Percentiles rank a stretch among this genome's conserved stretches.
Conservation (phyloP, 2,329 filamentous ascomycete genomes). For the Teratosphaeria destructans region DNA sequence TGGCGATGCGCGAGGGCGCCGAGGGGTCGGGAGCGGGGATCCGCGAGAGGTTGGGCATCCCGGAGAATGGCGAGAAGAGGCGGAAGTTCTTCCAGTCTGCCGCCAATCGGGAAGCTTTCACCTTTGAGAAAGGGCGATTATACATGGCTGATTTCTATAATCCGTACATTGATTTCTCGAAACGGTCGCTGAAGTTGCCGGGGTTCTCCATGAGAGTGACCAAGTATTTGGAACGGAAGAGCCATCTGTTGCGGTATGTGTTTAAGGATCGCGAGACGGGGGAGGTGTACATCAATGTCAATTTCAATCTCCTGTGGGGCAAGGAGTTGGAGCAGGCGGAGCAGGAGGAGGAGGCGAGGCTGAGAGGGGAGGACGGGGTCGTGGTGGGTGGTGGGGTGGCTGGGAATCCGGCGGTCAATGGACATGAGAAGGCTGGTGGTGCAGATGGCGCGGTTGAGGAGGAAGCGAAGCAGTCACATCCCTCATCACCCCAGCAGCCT, state of each 20-base stretch:
- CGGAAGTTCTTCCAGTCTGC: conserved; percentile 33
- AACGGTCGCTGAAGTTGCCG: conserved; percentile 35
- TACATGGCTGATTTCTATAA: conserved; percentile 41
- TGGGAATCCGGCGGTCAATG: not conserved
- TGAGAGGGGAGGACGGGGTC: not conserved
- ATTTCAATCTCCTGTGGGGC: conserved; percentile 37
- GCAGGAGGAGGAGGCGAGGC: conserved; percentile 12
- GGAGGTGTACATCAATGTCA: conserved; percentile 34
- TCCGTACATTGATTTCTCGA: conserved; percentile 38
- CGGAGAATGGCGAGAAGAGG: conserved; percentile 32
- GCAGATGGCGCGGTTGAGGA: not conserved
- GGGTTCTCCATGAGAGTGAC: conserved; percentile 36
- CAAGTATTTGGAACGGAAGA: conserved; percentile 38
- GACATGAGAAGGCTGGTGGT: not conserved
- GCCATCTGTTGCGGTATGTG: conserved; percentile 36
- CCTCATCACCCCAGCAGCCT: not conserved
- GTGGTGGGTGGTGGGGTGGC: not conserved
- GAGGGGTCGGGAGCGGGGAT: conserved; percentile 26
- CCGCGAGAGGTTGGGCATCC: conserved; percentile 24
- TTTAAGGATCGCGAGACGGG: conserved; percentile 33
- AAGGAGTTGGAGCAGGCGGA: conserved; percentile 29
- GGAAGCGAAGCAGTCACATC: not conserved
- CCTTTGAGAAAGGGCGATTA: conserved; percentile 33
- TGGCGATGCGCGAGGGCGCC: conserved; percentile 30
- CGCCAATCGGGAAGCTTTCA: conserved; percentile 26